Percentiles rank a stretch among this genome's conserved stretches.
Evolutionary conservation across 1,284 basidiomycete genomes (phyloP).

Genomic region (Cryptococcus sp.): DNA sequence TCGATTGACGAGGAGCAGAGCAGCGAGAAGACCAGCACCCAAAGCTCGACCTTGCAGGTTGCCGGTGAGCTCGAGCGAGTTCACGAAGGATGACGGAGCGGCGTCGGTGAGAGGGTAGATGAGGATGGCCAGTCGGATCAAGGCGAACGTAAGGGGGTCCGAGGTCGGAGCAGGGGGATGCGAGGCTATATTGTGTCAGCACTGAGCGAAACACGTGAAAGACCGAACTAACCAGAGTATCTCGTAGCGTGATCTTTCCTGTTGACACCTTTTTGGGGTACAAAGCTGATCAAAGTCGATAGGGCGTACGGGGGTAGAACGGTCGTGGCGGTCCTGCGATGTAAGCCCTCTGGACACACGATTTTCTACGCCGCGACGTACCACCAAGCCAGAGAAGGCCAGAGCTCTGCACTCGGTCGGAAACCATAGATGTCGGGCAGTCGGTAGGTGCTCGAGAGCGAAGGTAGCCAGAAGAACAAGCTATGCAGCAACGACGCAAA

Average conservation of each 20-base stretch:
- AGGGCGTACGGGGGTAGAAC: conserved; percentile 37
- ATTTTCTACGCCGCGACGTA: conserved; percentile 12
- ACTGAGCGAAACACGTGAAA: not conserved
- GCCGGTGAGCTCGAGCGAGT: conserved; percentile 38
- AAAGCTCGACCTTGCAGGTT: conserved; percentile 40
- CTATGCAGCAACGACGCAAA: conserved; percentile 28
- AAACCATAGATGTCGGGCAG: conserved; percentile 30
- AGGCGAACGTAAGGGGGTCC: conserved; percentile 40
- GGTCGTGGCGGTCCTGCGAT: conserved; percentile 37
- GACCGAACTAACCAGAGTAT: conserved; percentile 22
- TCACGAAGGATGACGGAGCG: conserved; percentile 33
- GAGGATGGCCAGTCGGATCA: conserved; percentile 40
- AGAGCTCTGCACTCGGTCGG: conserved; percentile 19
- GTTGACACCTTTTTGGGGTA: conserved; percentile 29
- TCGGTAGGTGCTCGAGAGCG: conserved; percentile 21
- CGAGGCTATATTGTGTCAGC: conserved; percentile 6
- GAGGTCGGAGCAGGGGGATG: conserved; percentile 28
- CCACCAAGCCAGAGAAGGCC: conserved; percentile 41
- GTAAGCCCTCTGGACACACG: not conserved
- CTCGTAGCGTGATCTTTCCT: conserved; percentile 19
- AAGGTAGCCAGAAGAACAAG: conserved; percentile 40
- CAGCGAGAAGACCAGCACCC: conserved; percentile 36
- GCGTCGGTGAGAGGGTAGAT: conserved; percentile 40
- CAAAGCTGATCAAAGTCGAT: conserved; percentile 39
- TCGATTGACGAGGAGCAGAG: conserved; percentile 35